These are phyloP conservation scores for Carex myosuroides DNA, from an alignment of 176 grass and related monocot species.

Conservation along the genomic window DNA sequence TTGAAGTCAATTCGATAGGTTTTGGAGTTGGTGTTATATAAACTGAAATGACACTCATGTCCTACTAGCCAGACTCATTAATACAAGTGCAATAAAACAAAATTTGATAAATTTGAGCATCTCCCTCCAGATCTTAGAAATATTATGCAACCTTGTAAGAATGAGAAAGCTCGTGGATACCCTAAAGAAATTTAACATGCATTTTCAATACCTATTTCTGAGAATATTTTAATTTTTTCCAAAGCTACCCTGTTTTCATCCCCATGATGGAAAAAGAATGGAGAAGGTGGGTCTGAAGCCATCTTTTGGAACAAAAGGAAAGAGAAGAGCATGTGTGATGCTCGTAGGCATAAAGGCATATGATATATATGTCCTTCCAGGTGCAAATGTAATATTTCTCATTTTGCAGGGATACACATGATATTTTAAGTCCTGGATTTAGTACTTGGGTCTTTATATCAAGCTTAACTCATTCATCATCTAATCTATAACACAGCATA, in stretches of 20 bases:
- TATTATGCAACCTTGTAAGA: background rate
- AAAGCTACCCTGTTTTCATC: background rate
- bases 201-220: background rate
- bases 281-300: background rate
- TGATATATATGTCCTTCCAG: background rate
- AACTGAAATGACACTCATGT: too few species aligned
- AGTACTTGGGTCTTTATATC: conserved; percentile 3
- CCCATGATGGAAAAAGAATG: background rate
- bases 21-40: too few species aligned
- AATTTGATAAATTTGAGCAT: background rate
- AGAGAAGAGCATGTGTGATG: too few species aligned
- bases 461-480: conserved; percentile 4
- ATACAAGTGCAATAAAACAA: background rate
- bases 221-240: background rate
- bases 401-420: background rate
- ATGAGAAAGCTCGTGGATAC: background rate
- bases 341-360: too few species aligned
- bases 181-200: background rate
- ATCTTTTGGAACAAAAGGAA: background rate
- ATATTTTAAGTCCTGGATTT: background rate
- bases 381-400: background rate
- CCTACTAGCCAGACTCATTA: background rate
- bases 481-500: conserved; percentile 17
- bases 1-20: too few species aligned
- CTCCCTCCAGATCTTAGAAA: background rate